These are phyloP conservation scores for Sparassis latifolia DNA, from an alignment of 1,284 basidiomycete genomes.

Conservation along the genomic window DNA sequence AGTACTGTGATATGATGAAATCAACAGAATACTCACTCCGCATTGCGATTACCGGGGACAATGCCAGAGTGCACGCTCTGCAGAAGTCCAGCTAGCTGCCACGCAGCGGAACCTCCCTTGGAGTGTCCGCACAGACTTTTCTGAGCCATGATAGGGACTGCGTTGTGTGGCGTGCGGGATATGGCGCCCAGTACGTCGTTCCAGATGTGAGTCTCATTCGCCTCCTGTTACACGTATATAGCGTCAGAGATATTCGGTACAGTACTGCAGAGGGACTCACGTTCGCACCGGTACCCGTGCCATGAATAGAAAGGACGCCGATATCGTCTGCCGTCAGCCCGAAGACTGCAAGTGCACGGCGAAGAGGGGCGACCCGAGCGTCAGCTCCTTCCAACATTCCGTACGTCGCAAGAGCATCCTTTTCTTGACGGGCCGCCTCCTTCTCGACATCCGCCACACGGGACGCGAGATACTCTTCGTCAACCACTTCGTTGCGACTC, in stretches of 20 bases:
- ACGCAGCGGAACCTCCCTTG: conserved; percentile 95
- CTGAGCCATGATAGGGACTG: conserved; percentile 94
- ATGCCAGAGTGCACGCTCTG: conserved; percentile 85
- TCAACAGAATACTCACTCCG: conserved; percentile 58
- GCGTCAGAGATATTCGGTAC: background rate
- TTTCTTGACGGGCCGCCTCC: conserved; percentile 88
- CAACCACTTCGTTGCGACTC: conserved; percentile 44
- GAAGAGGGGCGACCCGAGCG: conserved; percentile 82
- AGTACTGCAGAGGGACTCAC: conserved; percentile 28
- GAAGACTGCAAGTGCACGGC: conserved; percentile 94
- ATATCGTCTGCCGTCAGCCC: conserved; percentile 91
- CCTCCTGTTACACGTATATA: conserved; percentile 51
- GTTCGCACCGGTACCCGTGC: conserved; percentile 95
- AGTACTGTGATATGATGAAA: conserved; percentile 6
- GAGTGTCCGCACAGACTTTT: conserved; percentile 95
- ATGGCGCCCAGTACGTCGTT: conserved; percentile 89
- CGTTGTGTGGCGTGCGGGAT: conserved; percentile 87
- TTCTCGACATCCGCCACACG: conserved; percentile 81
- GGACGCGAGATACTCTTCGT: conserved; percentile 65
- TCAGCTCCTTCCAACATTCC: conserved; percentile 93
- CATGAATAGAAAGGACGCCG: conserved; percentile 85
- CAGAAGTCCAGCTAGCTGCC: conserved; percentile 93
- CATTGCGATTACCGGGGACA: conserved; percentile 95
- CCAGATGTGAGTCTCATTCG: conserved; percentile 97
- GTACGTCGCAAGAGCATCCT: conserved; percentile 82